A percentile compares a stretch with the other conserved stretches of the same genome.
Evolutionary conservation across 2,329 filamentous ascomycete genomes (phyloP).

Genomic region (Purpureocillium lavendulum): DNA sequence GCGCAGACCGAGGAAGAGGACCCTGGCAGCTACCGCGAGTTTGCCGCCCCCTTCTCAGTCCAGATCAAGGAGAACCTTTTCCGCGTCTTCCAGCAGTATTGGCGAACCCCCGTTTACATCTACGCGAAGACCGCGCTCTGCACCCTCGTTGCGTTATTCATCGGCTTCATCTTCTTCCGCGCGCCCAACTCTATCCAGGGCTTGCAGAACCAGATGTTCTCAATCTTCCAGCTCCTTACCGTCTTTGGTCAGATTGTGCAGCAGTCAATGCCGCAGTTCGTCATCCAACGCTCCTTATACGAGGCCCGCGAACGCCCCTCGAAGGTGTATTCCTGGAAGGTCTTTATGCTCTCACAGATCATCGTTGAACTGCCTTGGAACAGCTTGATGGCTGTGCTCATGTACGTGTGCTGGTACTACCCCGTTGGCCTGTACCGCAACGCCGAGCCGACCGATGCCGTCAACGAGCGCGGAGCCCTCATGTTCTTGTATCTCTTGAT

Average conservation of each 20-base stretch:
- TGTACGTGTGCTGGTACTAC: conserved; percentile 81
- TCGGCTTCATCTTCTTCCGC: conserved; percentile 73
- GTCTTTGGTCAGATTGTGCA: conserved; percentile 74
- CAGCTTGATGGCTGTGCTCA: conserved; percentile 63
- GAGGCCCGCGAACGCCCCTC: conserved; percentile 79
- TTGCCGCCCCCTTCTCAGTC: conserved; percentile 63
- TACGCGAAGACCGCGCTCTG: conserved; percentile 72
- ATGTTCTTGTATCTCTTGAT: conserved; percentile 70
- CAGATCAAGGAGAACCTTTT: conserved; percentile 61
- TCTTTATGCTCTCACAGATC: conserved; percentile 78
- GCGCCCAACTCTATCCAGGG: conserved; percentile 66
- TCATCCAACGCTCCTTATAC: conserved; percentile 72
- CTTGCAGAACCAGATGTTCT: conserved; percentile 79
- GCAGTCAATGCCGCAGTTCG: conserved; percentile 80
- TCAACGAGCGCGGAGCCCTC: conserved; percentile 62
- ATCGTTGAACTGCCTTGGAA: conserved; percentile 84
- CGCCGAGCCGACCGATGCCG: conserved; percentile 50
- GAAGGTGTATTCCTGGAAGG: conserved; percentile 78
- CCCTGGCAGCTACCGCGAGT: conserved; percentile 56
- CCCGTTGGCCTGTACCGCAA: conserved; percentile 71
- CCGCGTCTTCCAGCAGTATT: conserved; percentile 86
- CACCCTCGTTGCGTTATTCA: conserved; percentile 59
- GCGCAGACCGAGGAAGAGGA: conserved; percentile 22
- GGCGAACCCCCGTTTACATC: conserved; percentile 83
- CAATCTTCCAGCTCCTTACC: conserved; percentile 75